phyloP scores from a whole-genome alignment of 768 basidiomycete genomes.

The Pulveroboletus sp. region DNA sequence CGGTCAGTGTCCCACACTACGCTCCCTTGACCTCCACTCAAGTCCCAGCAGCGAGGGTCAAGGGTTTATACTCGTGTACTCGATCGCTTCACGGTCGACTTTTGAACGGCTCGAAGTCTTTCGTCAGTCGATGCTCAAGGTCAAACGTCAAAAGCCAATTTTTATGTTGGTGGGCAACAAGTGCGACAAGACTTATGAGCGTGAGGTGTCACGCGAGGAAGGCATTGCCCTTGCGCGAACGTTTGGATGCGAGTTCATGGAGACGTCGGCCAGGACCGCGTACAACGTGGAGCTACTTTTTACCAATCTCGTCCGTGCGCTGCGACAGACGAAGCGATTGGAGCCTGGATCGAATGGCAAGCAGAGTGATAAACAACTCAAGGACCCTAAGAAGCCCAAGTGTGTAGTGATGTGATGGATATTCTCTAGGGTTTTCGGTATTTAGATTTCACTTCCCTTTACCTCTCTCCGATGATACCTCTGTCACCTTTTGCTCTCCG shows the following conservation, averaged over 20 bases:
- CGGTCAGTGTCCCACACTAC: constrained; percentile 51
- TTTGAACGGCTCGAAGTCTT: constrained; percentile 89
- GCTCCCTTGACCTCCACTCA: constrained; percentile 7
- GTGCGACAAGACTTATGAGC: constrained; percentile 84
- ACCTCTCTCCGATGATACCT: constrained; percentile 83
- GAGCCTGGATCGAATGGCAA: constrained; percentile 43
- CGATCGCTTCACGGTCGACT: constrained; percentile 88
- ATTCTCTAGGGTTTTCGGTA: constrained; percentile 55
- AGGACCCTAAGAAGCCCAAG: constrained; percentile 47
- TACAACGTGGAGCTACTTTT: constrained; percentile 90
- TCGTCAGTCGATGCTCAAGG: constrained; percentile 83
- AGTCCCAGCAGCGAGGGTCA: constrained; percentile 78
- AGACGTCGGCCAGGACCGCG: constrained; percentile 95
- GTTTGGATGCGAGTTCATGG: constrained; percentile 91
- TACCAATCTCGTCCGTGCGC: constrained; percentile 76
- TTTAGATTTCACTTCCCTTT: constrained; percentile 65
- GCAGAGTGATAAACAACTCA: constrained; percentile 37
- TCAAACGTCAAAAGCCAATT: constrained; percentile 79
- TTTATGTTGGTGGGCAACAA: constrained; percentile 98
- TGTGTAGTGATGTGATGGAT: constrained; percentile 78
- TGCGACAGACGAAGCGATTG: constrained; percentile 61
- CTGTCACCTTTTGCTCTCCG: constrained; percentile 32
- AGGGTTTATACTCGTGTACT: constrained; percentile 97
- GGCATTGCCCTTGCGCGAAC: constrained; percentile 75
- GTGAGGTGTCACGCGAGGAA: constrained; percentile 90